Base-by-base conservation (phyloP, 441 rosid species). In the Erodium chrysanthum region DNA sequence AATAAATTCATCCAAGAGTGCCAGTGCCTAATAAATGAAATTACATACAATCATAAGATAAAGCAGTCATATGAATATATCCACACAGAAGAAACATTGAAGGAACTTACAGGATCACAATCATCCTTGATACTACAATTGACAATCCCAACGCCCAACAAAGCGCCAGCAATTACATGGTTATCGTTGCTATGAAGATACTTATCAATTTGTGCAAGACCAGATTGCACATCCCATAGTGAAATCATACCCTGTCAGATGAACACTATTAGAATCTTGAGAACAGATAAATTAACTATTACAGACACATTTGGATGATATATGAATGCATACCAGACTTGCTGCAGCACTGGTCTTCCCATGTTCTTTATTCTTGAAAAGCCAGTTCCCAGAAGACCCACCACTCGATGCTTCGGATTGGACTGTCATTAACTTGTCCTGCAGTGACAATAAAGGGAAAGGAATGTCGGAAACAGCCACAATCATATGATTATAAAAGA, bases 331-430 rank as follows among this genome's bases (percentile, higher is more conserved):
- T 79, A 92, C 98, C 90, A 94, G 77, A 84, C 99, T 94, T 62
- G 99, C 97, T 66, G 94, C 94, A 70, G 97, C 97, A 82, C 99
- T 94, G 74, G 86, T 81, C 80, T 94, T 91, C 70, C 94, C 97
- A 68, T 91, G 96, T 66, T 91, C 99, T 77, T 88, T 94, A 72
- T 94, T 91, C 78, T 90, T 94, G 82, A 89, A 89, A 75, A 94
- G 94, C 97, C 97, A 94, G 68, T 82, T 86, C 76, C 84, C 97
- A n/a, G 96, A 81, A 59, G 92, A 64, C 69, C 87, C 84, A 25
- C 88, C 74, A 71, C 83, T 78, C 64, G 96, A 76, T 58, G 86
- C 62, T 75, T 94, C 97, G 58, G 94, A 78, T 70, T 79, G 87
- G 25, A 81, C 87, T 7, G 96, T 91, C 99, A 94, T 91, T 71